Conservation (phyloP, 2,329 filamentous ascomycete genomes). For the Epichloe elymi region DNA sequence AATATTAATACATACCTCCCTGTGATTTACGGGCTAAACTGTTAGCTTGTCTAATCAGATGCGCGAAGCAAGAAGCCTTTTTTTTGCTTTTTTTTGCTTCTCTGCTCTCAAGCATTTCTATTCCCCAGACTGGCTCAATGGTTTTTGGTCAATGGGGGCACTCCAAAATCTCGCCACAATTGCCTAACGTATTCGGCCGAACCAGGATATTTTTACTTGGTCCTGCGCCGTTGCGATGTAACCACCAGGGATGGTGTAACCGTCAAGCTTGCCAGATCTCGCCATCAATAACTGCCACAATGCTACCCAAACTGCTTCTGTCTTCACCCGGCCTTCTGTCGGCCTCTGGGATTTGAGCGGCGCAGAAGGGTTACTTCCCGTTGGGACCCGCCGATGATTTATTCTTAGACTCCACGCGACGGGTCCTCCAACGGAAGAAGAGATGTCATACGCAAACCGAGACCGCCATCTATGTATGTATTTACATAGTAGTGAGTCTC, state of each 20-base stretch:
- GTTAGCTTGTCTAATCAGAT: not conserved
- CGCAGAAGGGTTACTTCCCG: constrained; percentile 12
- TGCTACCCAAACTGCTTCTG: constrained; percentile 1
- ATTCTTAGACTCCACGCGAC: constrained; percentile 5
- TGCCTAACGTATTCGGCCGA: constrained; percentile 6
- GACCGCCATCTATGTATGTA: not conserved
- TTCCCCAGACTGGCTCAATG: not conserved
- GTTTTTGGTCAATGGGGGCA: not conserved
- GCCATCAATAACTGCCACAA: constrained; percentile 4
- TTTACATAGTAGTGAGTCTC: not conserved
- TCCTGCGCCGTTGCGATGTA: constrained; percentile 12
- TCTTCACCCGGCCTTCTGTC: constrained; percentile 4
- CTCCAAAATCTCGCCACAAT: not conserved
- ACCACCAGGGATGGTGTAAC: constrained; percentile 11
- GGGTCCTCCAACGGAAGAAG: not conserved
- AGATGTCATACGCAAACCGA: not conserved
- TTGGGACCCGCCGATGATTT: constrained; percentile 7
- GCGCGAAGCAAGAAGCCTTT: no score
- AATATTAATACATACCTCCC: constrained; percentile 1
- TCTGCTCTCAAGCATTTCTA: no score
- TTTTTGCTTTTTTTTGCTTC: no score
- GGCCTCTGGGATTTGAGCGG: constrained; percentile 2
- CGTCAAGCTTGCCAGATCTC: constrained; percentile 10
- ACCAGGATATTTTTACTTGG: constrained; percentile 8
- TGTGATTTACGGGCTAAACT: no score